Evolutionary conservation across 2,329 filamentous ascomycete species (phyloP).

Genomic region (Coniochaeta prunicola): DNA sequence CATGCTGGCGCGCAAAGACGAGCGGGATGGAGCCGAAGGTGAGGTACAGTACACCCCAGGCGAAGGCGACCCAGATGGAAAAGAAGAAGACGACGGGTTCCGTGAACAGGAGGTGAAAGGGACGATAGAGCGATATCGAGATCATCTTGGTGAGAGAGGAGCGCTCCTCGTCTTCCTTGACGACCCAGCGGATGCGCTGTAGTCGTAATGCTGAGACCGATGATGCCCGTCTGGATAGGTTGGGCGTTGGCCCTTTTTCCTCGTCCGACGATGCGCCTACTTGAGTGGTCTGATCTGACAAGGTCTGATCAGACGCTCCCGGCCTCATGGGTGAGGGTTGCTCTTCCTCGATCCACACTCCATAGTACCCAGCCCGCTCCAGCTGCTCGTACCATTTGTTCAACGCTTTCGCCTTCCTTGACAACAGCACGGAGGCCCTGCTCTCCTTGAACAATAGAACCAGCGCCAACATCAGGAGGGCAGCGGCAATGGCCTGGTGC

Average conservation of each 20-base stretch:
- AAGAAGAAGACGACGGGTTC: slow-evolving; percentile 81
- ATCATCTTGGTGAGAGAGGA: slow-evolving; percentile 64
- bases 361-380: slow-evolving; percentile 55
- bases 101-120: slow-evolving; percentile 69
- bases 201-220: slow-evolving; percentile 8
- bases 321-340: not conserved
- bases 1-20: slow-evolving; percentile 62
- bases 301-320: not conserved
- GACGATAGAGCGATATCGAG: slow-evolving; percentile 64
- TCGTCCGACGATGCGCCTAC: slow-evolving; percentile 8
- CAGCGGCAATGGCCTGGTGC: slow-evolving; percentile 68
- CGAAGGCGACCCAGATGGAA: slow-evolving; percentile 82
- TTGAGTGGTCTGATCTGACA: not conserved
- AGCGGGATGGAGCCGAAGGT: slow-evolving; percentile 76
- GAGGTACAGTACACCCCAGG: slow-evolving; percentile 83
- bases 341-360: slow-evolving; percentile 30
- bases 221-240: not conserved
- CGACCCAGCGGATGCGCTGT: slow-evolving; percentile 68
- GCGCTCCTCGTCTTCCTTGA: slow-evolving; percentile 70
- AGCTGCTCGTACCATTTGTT: slow-evolving; percentile 74
- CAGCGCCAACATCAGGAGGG: slow-evolving; percentile 55
- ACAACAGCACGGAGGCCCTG: slow-evolving; percentile 70
- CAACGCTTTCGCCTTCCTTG: slow-evolving; percentile 62
- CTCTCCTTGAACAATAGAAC: slow-evolving; percentile 73
- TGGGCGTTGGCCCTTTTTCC: slow-evolving; percentile 8